Base-by-base conservation (phyloP, 2,329 filamentous ascomycete species). In the Orbilia brochopaga region DNA sequence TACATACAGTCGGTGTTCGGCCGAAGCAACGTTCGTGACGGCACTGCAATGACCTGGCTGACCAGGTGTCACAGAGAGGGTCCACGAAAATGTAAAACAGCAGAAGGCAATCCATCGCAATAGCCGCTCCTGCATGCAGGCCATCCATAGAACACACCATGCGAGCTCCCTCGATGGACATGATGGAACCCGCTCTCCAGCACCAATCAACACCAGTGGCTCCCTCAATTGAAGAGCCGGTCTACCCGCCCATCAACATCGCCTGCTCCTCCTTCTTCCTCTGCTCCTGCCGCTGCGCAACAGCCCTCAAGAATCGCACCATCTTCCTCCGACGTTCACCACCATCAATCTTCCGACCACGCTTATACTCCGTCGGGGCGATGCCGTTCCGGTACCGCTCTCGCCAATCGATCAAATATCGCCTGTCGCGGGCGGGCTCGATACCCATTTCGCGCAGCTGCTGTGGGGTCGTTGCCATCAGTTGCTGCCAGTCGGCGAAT, bases 341-440 rank as follows among this genome's bases (percentile, higher is more conserved):
- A 78, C 94, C 94, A 80, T 97, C 92, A 75, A 99, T 88, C 87
- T 97, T 97, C 78, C 87, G 87, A 27, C 94, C 93, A 77, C 88
- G 85, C 79, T 85, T 88, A 77, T 92, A 84, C 82, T 97, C 92
- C 64, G 88, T 86, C 21, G 90, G 84, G 74, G 84, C 83, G 84
- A 67, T 81, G 79, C 35, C 81, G 81, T 0, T 85, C 85, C 79
- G 89, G 88, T 87, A 97, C 77, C 89, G 88, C 77, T 96, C 88
- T 76, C 92, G 86, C 91, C 93, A 97, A 74, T 88, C 86, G 53
- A 97, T 82, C 15, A 99, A 85, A 78, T 97, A 99, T 65, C 88
- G 85, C 73, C 94, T 86, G 75, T 87, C 86, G 50, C 93, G 88
- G 17, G 93, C 85, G 13, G 92, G 91, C 79, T 97, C 93, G 74